Conservation (phyloP, 2,329 filamentous ascomycete genomes). For the Fusarium phyllophilum region DNA sequence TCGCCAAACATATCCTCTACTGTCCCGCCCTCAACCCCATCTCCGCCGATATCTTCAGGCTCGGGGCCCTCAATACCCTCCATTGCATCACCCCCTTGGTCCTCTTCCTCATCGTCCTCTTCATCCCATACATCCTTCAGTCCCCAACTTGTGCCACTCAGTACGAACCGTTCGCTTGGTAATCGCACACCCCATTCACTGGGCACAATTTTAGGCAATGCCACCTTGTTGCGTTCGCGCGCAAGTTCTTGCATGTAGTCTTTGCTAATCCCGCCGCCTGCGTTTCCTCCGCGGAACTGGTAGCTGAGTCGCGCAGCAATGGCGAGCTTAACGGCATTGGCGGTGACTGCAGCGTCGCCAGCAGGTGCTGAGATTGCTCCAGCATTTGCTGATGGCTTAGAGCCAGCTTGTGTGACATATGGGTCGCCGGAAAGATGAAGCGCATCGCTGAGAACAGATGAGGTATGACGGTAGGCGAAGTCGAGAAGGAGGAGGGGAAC, state of each 20-base stretch:
- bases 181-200: conserved; percentile 75
- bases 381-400: conserved; percentile 59
- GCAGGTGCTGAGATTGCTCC: conserved; percentile 60
- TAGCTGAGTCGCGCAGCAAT: conserved; percentile 75
- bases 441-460: conserved; percentile 75
- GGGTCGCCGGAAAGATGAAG: conserved; percentile 76
- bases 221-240: conserved; percentile 73
- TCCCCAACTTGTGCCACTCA: conserved; percentile 73
- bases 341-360: conserved; percentile 67
- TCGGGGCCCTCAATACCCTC: conserved; percentile 57
- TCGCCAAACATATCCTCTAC: conserved; percentile 66
- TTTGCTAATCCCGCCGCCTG: conserved; percentile 69
- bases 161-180: conserved; percentile 74
- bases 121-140: conserved; percentile 68
- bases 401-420: conserved; percentile 68
- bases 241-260: conserved; percentile 83
- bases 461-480: conserved; percentile 86
- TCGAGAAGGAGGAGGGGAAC: conserved; percentile 86
- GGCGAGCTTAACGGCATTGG: conserved; percentile 77
- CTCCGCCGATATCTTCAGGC: conserved; percentile 56
- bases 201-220: conserved; percentile 69
- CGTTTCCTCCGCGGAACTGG: conserved; percentile 70
- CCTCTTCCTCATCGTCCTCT: conserved; percentile 57
- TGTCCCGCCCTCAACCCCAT: conserved; percentile 60
- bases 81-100: conserved; percentile 58